phyloP scores from a whole-genome alignment of 441 rosid genomes.

The Geranium incanum region DNA sequence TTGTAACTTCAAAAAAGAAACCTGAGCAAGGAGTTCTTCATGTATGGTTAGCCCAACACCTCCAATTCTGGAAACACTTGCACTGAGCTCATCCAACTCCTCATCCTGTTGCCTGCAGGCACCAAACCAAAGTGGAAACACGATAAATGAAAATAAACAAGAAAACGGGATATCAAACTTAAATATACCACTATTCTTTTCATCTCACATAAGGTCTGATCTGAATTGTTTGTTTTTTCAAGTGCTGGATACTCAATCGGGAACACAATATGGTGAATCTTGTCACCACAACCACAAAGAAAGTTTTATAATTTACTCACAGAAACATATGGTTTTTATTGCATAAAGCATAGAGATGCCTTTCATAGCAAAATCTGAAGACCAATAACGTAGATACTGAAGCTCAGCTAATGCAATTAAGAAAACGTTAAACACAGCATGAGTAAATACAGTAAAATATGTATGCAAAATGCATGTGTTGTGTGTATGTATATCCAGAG shows the following conservation, averaged over 20 bases:
- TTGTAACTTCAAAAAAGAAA: conserved; percentile 22
- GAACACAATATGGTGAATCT: too few species aligned
- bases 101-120: conserved; percentile 83
- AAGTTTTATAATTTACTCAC: too few species aligned
- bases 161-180: background rate
- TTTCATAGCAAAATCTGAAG: too few species aligned
- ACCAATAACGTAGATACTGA: too few species aligned
- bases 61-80: conserved; percentile 87
- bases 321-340: too few species aligned
- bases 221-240: background rate
- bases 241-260: background rate
- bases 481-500: background rate
- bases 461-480: too few species aligned
- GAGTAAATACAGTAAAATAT: too few species aligned
- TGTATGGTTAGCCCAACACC: conserved; percentile 95
- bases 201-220: background rate
- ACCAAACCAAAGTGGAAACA: conserved; percentile 16
- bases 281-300: too few species aligned
- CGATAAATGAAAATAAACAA: conserved; percentile 11
- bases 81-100: conserved; percentile 93
- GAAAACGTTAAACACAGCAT: too few species aligned
- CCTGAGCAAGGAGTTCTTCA: conserved; percentile 91
- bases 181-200: background rate
- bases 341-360: too few species aligned
- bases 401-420: too few species aligned